phyloP scores from a whole-genome alignment of 2,329 filamentous ascomycete genomes.

The Pyrenochaeta sp. region DNA sequence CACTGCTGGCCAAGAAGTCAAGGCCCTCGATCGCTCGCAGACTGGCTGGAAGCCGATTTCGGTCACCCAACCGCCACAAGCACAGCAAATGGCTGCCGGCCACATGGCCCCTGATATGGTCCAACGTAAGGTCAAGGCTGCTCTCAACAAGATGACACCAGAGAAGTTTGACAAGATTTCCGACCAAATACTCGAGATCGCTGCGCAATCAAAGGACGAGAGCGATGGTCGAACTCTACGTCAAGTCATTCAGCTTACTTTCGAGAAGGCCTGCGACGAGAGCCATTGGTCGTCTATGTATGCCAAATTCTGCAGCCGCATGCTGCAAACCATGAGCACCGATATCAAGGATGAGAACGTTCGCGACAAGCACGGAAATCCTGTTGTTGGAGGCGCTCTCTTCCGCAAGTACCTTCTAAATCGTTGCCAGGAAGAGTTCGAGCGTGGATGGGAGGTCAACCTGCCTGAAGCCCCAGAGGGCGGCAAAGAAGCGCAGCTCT shows the following conservation, averaged over 20 bases:
- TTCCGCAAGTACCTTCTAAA: conserved; percentile 99
- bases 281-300: conserved; percentile 99
- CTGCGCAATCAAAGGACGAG: conserved; percentile 94
- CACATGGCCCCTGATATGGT: conserved; percentile 89
- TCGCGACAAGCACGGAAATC: conserved; percentile 84
- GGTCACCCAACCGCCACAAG: conserved; percentile 48
- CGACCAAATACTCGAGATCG: conserved; percentile 90
- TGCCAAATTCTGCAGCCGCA: conserved; percentile 96
- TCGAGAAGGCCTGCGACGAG: conserved; percentile 98
- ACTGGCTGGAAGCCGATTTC: conserved; percentile 86
- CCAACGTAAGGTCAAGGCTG: conserved; percentile 98
- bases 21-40: conserved; percentile 76
- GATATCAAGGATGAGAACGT: conserved; percentile 97
- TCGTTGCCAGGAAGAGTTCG: conserved; percentile 98
- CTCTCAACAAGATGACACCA: conserved; percentile 99
- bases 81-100: conserved; percentile 39
- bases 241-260: conserved; percentile 98
- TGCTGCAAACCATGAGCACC: conserved; percentile 83
- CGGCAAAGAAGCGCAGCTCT: conserved; percentile 84
- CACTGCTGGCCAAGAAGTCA: conserved; percentile 81
- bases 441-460: conserved; percentile 94
- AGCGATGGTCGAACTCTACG: conserved; percentile 91
- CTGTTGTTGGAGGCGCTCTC: conserved; percentile 89
- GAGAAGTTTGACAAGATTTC: conserved; percentile 98
- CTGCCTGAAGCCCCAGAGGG: conserved; percentile 77